Evolutionary conservation across 1,139 yeast genomes (phyloP).

Genomic region (Yamadazyma membranifaciens): DNA sequence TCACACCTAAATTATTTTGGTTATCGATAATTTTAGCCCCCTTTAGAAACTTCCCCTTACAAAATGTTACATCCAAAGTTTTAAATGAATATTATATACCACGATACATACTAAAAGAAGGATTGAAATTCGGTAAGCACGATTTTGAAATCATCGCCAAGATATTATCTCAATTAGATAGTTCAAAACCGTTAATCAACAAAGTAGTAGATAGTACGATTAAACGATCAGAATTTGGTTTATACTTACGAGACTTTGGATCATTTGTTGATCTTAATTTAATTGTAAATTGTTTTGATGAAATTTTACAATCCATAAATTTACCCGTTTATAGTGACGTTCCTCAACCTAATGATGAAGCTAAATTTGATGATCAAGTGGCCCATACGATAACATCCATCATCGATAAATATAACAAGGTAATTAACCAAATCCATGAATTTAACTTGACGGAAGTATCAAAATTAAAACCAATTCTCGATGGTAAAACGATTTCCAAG

Average conservation of each 20-base stretch:
- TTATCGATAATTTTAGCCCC: slow-evolving; percentile 48
- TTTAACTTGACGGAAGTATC: slow-evolving; percentile 41
- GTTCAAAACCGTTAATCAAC: slow-evolving; percentile 12
- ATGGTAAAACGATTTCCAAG: slow-evolving; percentile 65
- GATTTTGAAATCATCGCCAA: slow-evolving; percentile 53
- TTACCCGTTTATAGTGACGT: slow-evolving; percentile 2
- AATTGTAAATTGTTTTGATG: slow-evolving; percentile 30
- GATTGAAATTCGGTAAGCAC: slow-evolving; percentile 61
- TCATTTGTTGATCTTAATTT: slow-evolving; percentile 49
- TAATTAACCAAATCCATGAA: slow-evolving; percentile 25
- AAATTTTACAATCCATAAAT: slow-evolving; percentile 16
- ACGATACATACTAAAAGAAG: slow-evolving; percentile 58
- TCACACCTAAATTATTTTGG: slow-evolving; percentile 39
- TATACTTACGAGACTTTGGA: slow-evolving; percentile 54
- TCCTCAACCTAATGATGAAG: slow-evolving; percentile 12
- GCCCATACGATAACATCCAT: not conserved
- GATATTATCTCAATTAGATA: slow-evolving; percentile 23
- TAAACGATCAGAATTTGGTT: slow-evolving; percentile 61
- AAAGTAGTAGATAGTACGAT: slow-evolving; percentile 19
- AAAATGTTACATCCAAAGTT: slow-evolving; percentile 26
- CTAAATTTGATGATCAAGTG: slow-evolving; percentile 4
- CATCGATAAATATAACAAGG: slow-evolving; percentile 30
- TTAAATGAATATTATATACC: slow-evolving; percentile 19
- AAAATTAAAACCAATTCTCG: slow-evolving; percentile 52
- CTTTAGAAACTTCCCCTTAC: slow-evolving; percentile 40